phyloP scores from a whole-genome alignment of 805 yeast species.

The Metschnikowia sp. region DNA sequence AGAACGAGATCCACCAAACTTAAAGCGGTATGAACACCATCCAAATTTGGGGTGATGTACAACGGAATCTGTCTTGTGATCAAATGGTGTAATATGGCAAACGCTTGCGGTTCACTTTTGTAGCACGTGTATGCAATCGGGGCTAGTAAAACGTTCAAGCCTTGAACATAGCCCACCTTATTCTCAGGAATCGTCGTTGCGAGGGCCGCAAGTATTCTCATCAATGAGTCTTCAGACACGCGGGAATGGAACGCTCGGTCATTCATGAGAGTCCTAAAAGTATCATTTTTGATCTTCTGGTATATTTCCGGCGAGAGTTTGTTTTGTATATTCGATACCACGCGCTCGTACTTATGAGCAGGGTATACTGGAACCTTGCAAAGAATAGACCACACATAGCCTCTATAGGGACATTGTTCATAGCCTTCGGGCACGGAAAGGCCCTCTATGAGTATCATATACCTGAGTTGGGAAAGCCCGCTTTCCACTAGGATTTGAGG shows the following conservation, averaged over 20 bases:
- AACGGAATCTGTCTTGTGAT: slow-evolving; percentile 67
- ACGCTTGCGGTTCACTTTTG: slow-evolving; percentile 84
- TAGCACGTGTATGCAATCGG: slow-evolving; percentile 71
- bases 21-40: slow-evolving; percentile 79
- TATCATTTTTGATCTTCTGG: slow-evolving; percentile 76
- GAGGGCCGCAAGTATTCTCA: slow-evolving; percentile 68
- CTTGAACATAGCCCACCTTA: slow-evolving; percentile 71
- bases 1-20: slow-evolving; percentile 71
- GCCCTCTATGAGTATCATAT: slow-evolving; percentile 42
- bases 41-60: slow-evolving; percentile 70
- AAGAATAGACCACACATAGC: slow-evolving; percentile 79
- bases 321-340: slow-evolving; percentile 51
- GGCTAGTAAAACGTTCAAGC: slow-evolving; percentile 83
- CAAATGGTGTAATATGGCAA: slow-evolving; percentile 61
- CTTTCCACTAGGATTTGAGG: slow-evolving; percentile 46
- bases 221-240: slow-evolving; percentile 67
- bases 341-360: slow-evolving; percentile 50
- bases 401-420: slow-evolving; percentile 62
- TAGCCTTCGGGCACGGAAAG: slow-evolving; percentile 40
- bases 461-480: slow-evolving; percentile 47
- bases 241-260: slow-evolving; percentile 60
- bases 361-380: slow-evolving; percentile 59
- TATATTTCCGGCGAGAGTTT: slow-evolving; percentile 46
- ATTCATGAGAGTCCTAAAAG: slow-evolving; percentile 79
- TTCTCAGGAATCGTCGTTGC: slow-evolving; percentile 46